Conservation (phyloP, 2,329 filamentous ascomycete species). For the Fusarium sp. region DNA sequence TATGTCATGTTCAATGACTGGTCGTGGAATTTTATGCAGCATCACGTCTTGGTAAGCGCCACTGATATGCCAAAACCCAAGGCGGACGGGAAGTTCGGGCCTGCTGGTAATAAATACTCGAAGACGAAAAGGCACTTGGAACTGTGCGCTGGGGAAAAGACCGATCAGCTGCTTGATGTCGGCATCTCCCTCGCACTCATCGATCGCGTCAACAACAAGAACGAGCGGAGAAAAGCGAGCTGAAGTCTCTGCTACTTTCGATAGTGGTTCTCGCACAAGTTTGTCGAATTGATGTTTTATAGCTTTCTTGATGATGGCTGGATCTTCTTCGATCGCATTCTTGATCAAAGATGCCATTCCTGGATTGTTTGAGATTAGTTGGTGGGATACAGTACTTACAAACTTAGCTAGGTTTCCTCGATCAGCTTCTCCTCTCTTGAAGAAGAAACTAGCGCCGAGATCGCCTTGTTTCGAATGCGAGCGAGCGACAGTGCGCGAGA, state of each 20-base stretch:
- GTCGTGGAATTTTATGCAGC: constrained; percentile 55
- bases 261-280: constrained; percentile 25
- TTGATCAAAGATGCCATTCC: constrained; percentile 48
- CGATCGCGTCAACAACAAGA: constrained; percentile 53
- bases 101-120: constrained; percentile 60
- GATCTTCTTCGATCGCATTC: background rate
- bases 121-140: too few species aligned
- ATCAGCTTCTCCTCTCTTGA: constrained; percentile 57
- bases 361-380: constrained; percentile 46
- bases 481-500: constrained; percentile 58
- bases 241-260: background rate
- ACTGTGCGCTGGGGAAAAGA: too few species aligned
- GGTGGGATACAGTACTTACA: constrained; percentile 57
- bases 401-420: constrained; percentile 53
- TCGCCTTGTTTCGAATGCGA: background rate
- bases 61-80: constrained; percentile 56
- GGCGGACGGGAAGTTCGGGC: constrained; percentile 56
- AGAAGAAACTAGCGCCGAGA: constrained; percentile 60
- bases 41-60: constrained; percentile 45
- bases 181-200: constrained; percentile 42
- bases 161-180: background rate
- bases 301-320: constrained; percentile 1
- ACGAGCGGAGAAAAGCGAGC: too few species aligned
- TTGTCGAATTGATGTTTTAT: constrained; percentile 29
- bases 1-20: constrained; percentile 56